Base-by-base conservation (phyloP, 352 stramenopile genomes). In the Phytophthora melonis region DNA sequence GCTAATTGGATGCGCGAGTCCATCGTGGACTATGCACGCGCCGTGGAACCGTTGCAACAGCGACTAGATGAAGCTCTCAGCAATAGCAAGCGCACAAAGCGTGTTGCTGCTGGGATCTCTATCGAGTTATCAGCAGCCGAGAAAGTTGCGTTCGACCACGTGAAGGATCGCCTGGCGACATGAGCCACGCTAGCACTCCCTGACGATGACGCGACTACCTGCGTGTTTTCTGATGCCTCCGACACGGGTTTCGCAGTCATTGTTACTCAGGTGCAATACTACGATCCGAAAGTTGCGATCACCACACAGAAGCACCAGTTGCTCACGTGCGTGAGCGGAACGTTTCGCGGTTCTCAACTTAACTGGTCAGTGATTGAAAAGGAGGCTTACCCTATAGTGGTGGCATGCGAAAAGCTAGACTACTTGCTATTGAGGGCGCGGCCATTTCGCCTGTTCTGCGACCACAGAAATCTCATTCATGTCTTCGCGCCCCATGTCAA, bases 391-490 rank as follows among this genome's bases (percentile, higher is more conserved):
- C 30, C 30, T 49, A 68, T 68, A 8, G 50, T 52, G 6, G 4
- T 61, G 2, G 61, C 58, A 14, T 60, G 61, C 23, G 61, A 61
- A 18, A 60, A 57, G 27, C 16, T 68, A 2, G 34, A 60, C 16
- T 68, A 68, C 14, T 32, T 68, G 21, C 23, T 68, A 3, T 34
- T 68, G 3, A 4, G 50, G 21, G 50, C 61, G 1, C 50, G 60
- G 41, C 32, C 32, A 1, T 68, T 61, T n/a, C 13, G 49, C 7
- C 19, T 68, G 19, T 55, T 61, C 18, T 61, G 61, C 16, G 50
- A 68, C 11, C 50, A 61, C 21, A 32, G 34, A 14, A 68, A 68
- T 21, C 8, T 68, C 3, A 61, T 68, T 47, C 49, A 55, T 6
- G 16, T 68, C 3, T 68, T 68, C 34, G 61, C 61, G 9, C 61